A percentile compares a stretch with the other conserved stretches of the same genome.
phyloP scores from a whole-genome alignment of 805 yeast species.

The Metschnikowia bowlesiae region DNA sequence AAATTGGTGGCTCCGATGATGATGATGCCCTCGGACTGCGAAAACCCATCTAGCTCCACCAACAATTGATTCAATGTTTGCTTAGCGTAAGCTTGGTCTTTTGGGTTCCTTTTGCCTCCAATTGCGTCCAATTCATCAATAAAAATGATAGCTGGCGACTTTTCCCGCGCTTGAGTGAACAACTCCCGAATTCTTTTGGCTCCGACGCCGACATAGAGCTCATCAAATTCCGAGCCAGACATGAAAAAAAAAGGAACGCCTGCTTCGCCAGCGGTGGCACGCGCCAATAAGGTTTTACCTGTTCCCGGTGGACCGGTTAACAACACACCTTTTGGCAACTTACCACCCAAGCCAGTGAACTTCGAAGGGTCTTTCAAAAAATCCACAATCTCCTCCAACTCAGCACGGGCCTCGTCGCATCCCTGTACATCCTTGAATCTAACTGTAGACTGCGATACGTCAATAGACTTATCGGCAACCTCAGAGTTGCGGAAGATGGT shows the following conservation, averaged over 20 bases:
- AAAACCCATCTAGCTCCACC: conserved; percentile 93
- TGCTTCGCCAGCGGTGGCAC: conserved; percentile 99
- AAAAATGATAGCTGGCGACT: conserved; percentile 95
- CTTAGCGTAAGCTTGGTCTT: conserved; percentile 96
- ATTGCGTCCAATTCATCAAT: conserved; percentile 98
- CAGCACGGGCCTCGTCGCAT: conserved; percentile 97
- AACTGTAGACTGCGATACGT: conserved; percentile 79
- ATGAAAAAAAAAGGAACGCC: conserved; percentile 97
- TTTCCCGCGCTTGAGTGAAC: conserved; percentile 86
- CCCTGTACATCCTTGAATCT: conserved; percentile 93
- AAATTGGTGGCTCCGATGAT: conserved; percentile 98
- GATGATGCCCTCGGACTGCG: conserved; percentile 88
- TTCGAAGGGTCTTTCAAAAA: conserved; percentile 93
- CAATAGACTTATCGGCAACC: conserved; percentile 72
- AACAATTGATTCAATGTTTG: conserved; percentile 94
- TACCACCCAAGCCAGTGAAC: conserved; percentile 96
- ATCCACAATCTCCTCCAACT: conserved; percentile 96
- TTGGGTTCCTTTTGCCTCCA: conserved; percentile 96
- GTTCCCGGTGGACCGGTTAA: conserved; percentile 99
- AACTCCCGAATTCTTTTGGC: conserved; percentile 96
- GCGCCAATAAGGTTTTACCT: conserved; percentile 92
- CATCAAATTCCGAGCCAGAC: conserved; percentile 98
- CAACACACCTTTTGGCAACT: conserved; percentile 93
- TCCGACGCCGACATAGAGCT: conserved; percentile 97
- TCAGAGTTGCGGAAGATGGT: conserved; percentile 74